Percentiles rank a stretch among this genome's conserved stretches.
Evolutionary conservation across 108 stramenopile species (phyloP).

Genomic region (Fistulifera pelliculosa): DNA sequence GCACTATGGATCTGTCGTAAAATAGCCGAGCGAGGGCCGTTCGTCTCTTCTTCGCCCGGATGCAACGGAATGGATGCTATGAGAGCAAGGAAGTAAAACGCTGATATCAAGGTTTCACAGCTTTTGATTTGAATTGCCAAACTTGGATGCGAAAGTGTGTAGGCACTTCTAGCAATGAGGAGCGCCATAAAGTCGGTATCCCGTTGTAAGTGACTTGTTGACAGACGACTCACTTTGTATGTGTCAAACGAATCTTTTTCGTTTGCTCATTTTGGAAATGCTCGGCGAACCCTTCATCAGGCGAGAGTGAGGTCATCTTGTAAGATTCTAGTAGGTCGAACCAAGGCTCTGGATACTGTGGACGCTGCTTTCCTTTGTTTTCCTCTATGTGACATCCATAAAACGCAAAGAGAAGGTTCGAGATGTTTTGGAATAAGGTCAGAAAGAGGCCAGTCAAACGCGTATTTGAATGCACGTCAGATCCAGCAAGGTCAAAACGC

Average conservation of each 20-base stretch:
- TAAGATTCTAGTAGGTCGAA: no score
- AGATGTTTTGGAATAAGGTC: no score
- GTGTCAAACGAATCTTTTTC: conserved; percentile 1
- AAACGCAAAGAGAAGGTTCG: no score
- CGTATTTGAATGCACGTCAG: no score
- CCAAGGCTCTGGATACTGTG: no score
- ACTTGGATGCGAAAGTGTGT: conserved; percentile 5
- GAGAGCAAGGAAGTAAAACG: neutral
- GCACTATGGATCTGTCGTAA: neutral
- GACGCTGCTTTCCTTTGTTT: no score
- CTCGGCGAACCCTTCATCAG: no score
- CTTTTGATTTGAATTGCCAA: neutral
- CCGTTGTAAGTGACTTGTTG: neutral
- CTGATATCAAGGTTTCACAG: neutral
- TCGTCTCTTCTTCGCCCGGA: conserved; percentile 1
- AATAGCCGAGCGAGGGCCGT: neutral
- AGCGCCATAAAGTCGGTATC: no score
- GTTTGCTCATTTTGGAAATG: neutral
- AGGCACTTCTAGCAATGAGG: neutral
- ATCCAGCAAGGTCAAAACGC: no score
- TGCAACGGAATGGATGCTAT: neutral
- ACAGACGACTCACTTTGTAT: neutral
- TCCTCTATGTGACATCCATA: no score
- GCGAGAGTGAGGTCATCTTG: no score
- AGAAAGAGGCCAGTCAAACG: no score